Percentiles rank a stretch among this genome's conserved stretches.
phyloP scores from a whole-genome alignment of 2,329 filamentous ascomycete species.

The Ophioceras dolichostomum region DNA sequence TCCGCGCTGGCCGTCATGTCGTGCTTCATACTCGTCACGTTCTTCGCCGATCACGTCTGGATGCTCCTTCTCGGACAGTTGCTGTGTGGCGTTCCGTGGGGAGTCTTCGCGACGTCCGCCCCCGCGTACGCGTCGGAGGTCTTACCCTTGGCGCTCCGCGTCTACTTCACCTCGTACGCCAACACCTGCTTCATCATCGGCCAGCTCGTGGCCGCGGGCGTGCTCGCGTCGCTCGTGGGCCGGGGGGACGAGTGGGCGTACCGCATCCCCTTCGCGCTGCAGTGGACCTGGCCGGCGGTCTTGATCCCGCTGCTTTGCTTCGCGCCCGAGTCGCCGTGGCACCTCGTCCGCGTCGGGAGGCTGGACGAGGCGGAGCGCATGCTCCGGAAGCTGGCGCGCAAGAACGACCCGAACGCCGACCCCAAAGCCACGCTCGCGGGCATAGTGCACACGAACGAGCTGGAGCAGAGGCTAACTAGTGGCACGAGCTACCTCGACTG shows the following conservation, averaged over 20 bases:
- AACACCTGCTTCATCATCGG: constrained; percentile 53
- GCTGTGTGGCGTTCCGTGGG: constrained; percentile 47
- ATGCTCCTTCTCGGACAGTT: constrained; percentile 49
- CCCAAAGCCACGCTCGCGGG: constrained; percentile 36
- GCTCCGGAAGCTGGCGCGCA: constrained; percentile 29
- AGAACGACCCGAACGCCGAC: constrained; percentile 22
- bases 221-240: constrained; percentile 28
- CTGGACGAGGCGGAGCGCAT: constrained; percentile 25
- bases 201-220: constrained; percentile 40
- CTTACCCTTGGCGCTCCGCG: constrained; percentile 43
- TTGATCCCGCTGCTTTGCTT: constrained; percentile 31
- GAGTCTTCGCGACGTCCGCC: constrained; percentile 45
- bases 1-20: constrained; percentile 23
- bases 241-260: constrained; percentile 34
- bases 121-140: constrained; percentile 51
- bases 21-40: constrained; percentile 45
- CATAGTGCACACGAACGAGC: constrained; percentile 44
- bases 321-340: constrained; percentile 37
- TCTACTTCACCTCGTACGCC: constrained; percentile 44
- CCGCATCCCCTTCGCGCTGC: constrained; percentile 33
- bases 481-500: constrained; percentile 38
- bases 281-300: constrained; percentile 36
- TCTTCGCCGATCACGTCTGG: constrained; percentile 43
- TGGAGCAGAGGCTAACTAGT: constrained; percentile 37
- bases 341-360: constrained; percentile 30